phyloP scores from a whole-genome alignment of 768 basidiomycete species.

The Lentinula raphanica region DNA sequence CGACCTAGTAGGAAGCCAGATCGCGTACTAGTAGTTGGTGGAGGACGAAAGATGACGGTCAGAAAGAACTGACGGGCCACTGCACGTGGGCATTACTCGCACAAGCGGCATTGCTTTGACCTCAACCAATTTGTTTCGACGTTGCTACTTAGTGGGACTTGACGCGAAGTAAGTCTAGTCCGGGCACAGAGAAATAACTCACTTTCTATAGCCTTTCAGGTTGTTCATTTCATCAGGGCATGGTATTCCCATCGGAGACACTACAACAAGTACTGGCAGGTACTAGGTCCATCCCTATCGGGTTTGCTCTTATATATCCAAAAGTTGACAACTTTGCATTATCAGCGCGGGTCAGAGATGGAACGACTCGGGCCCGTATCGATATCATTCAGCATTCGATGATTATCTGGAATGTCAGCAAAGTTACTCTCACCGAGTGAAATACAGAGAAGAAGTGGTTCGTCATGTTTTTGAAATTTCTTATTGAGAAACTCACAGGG shows the following conservation, averaged over 20 bases:
- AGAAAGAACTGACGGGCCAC: too few relatives aligned
- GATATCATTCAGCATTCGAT: not conserved
- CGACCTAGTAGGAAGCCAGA: too few relatives aligned
- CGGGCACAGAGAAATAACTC: too few relatives aligned
- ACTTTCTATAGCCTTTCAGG: too few relatives aligned
- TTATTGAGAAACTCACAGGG: not conserved
- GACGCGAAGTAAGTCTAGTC: too few relatives aligned
- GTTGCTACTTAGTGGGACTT: too few relatives aligned
- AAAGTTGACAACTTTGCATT: not conserved
- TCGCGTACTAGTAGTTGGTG: too few relatives aligned
- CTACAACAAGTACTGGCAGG: not conserved
- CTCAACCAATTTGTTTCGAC: too few relatives aligned
- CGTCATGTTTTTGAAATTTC: not conserved
- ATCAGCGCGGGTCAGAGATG: not conserved
- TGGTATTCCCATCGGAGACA: not conserved
- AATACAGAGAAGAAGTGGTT: not conserved
- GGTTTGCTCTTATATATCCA: not conserved
- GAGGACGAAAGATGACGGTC: too few relatives aligned
- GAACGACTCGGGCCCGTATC: not conserved
- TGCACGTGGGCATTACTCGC: too few relatives aligned
- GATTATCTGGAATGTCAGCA: not conserved
- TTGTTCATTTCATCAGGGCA: too few relatives aligned
- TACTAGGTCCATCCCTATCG: conserved; percentile 1
- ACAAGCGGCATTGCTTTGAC: too few relatives aligned
- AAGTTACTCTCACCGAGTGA: not conserved